Conservation (phyloP, 257 asterid species). For the Paulownia fortunei region DNA sequence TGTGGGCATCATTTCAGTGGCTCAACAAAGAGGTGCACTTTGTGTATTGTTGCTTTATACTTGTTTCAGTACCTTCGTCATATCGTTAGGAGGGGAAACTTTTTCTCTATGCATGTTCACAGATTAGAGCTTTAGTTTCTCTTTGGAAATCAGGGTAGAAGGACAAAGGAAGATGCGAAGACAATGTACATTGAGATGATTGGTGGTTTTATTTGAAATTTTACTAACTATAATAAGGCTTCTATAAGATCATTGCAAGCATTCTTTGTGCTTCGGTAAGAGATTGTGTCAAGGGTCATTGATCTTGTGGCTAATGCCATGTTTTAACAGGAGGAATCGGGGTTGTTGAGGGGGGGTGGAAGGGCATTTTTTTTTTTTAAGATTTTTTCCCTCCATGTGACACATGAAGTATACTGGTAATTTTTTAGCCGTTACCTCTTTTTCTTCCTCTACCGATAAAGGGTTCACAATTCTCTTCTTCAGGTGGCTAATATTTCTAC, state of each 20-base stretch:
- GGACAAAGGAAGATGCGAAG: slow-evolving; percentile 6
- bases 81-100: slow-evolving; percentile 5
- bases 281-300: background rate
- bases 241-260: background rate
- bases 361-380: background rate
- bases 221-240: background rate
- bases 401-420: background rate
- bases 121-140: slow-evolving; percentile 22
- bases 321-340: background rate
- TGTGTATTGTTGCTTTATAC: slow-evolving; percentile 40
- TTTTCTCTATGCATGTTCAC: slow-evolving; percentile 4
- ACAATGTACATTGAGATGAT: background rate
- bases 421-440: background rate
- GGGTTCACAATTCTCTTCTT: slow-evolving; percentile 28
- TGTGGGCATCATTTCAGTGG: slow-evolving; percentile 84
- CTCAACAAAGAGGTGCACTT: slow-evolving; percentile 86
- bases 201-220: background rate
- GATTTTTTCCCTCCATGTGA: background rate
- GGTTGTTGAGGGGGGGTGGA: too few relatives aligned
- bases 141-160: slow-evolving; percentile 5
- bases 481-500: slow-evolving; percentile 73
- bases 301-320: slow-evolving; percentile 2
- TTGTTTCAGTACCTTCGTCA: slow-evolving; percentile 19
- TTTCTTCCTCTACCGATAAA: background rate
- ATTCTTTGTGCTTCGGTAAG: background rate